Evolutionary conservation across 148 eudicot genomes (phyloP), one percentile per base, ranked within the genome.

Genomic region (Drosera capensis): DNA sequence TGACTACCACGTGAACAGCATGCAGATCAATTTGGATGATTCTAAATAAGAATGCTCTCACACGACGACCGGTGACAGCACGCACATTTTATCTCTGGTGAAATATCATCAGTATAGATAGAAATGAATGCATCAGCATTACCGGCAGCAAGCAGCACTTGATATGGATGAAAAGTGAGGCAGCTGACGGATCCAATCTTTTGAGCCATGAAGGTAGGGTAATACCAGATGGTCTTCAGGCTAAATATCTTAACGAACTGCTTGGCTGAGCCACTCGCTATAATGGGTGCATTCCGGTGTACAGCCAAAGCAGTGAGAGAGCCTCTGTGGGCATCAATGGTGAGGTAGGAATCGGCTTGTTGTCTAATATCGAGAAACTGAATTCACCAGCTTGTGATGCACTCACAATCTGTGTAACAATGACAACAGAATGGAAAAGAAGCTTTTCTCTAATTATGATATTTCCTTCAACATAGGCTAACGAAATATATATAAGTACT

Each of bases 381-480:
- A 30, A 90, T 90, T 84, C 86, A 49, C 99, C 99, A 3, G 93
- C 94, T 63, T 80, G 88, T 48, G 95, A 90, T 47, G 99, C 99
- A 56, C 95, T 85, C 24, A 84, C 82, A 55, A 90, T 78, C 99
- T 90, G 74, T 35, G 47, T 8, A 35, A 23, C 12, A 13, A 17
- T 8, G 25, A 2, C 11, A 22, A 13, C 23, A 20, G 58, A 15
- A 0, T 47, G 25, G 25, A 25, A 43, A 4, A 29, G 38, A 7
- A 54, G 17, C 14, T 19, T 41, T 20, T n/a, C 20, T 41, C 48
- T 13, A 17, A 11, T 9, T 34, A 11, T 9, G 38, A 34, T 4
- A n/a, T n/a, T n/a, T n/a, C n/a, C n/a, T n/a, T n/a, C n/a, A n/a
- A n/a, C n/a, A n/a, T n/a, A n/a, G n/a, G n/a, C n/a, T n/a, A n/a